Conservation (phyloP, 306 rosid genomes). For the Neltuma alba region DNA sequence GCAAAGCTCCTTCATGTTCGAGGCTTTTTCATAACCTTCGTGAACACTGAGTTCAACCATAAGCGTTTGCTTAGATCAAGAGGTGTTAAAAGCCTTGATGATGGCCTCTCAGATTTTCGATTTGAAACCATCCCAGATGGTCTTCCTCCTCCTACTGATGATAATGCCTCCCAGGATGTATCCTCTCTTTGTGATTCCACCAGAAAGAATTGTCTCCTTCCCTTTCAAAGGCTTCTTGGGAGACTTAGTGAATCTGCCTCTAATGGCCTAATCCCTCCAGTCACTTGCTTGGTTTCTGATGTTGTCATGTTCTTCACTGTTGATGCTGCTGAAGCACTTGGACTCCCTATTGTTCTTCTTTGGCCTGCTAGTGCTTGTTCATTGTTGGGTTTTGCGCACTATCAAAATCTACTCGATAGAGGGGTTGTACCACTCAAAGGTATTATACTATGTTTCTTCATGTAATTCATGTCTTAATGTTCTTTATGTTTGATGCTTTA, state of each 20-base stretch:
- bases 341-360: background rate
- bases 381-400: background rate
- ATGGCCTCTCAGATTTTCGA: background rate
- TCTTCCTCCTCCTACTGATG: background rate
- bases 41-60: too few relatives aligned
- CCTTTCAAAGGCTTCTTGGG: background rate
- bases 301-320: background rate
- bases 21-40: background rate
- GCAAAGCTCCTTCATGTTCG: conserved; percentile 15
- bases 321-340: background rate
- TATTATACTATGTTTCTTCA: background rate
- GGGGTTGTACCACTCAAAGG: background rate
- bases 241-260: background rate
- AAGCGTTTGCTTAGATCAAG: too few relatives aligned
- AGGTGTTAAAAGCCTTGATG: too few relatives aligned
- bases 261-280: background rate
- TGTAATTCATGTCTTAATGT: background rate
- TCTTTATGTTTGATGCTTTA: background rate
- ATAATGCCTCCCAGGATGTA: background rate
- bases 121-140: conserved; percentile 6
- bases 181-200: background rate
- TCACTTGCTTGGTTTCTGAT: background rate
- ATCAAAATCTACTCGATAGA: too few relatives aligned
- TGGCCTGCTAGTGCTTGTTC: background rate
- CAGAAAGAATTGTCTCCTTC: background rate